phyloP scores from a whole-genome alignment of 352 stramenopile genomes.

The Globisporangium nagaii region DNA sequence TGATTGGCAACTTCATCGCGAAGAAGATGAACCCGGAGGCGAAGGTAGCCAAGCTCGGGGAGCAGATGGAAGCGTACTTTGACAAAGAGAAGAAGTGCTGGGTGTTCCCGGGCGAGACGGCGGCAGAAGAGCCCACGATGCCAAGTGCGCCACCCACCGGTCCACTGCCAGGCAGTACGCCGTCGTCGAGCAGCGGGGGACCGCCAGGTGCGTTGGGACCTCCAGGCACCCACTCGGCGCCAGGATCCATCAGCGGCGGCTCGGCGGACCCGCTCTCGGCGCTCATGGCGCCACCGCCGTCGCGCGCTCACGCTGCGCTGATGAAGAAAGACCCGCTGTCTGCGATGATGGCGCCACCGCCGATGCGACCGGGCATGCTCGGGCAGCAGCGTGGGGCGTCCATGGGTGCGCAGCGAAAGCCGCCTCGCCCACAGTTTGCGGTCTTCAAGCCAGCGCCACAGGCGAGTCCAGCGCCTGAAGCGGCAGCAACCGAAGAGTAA shows the following conservation, averaged over 20 bases:
- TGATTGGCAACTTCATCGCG: conserved; percentile 43
- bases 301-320: conserved; percentile 34
- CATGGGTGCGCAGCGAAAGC: conserved; percentile 30
- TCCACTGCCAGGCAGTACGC: conserved; percentile 48
- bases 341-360: conserved; percentile 83
- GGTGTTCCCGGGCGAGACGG: conserved; percentile 79
- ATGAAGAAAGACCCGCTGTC: conserved; percentile 83
- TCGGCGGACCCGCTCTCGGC: conserved; percentile 59
- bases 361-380: conserved; percentile 35
- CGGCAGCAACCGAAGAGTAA: conserved; percentile 20
- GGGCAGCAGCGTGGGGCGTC: conserved; percentile 24
- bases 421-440: conserved; percentile 76
- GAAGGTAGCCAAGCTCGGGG: conserved; percentile 73
- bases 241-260: conserved; percentile 53
- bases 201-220: conserved; percentile 20
- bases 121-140: conserved; percentile 50
- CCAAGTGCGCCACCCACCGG: conserved; percentile 70
- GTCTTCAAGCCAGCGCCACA: conserved; percentile 72
- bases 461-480: conserved; percentile 8
- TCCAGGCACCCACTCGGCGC: conserved; percentile 54
- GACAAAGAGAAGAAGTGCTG: conserved; percentile 82
- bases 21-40: conserved; percentile 81
- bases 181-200: conserved; percentile 22
- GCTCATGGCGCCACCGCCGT: conserved; percentile 75
- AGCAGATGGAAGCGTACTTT: conserved; percentile 79